Percentiles rank a stretch among this genome's conserved stretches.
phyloP scores from a whole-genome alignment of 176 grass and related monocot genomes.

The Bothriochloa decipiens region DNA sequence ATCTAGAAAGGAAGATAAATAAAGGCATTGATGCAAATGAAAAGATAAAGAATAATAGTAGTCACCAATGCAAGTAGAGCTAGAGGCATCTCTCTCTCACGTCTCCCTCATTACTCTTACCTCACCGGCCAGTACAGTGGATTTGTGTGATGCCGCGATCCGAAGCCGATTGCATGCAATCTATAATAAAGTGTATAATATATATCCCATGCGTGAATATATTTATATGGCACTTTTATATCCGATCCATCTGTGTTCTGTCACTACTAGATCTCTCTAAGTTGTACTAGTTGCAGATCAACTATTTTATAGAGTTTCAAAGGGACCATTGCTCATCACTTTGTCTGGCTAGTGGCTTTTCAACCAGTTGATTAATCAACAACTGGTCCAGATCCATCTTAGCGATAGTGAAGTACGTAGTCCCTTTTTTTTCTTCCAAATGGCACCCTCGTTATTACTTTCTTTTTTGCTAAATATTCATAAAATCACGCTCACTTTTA shows the following conservation, averaged over 20 bases:
- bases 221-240: slow-evolving; percentile 6
- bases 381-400: neutral
- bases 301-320: neutral
- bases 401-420: neutral
- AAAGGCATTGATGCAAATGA: slow-evolving; percentile 21
- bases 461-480: too few species aligned
- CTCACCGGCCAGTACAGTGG: slow-evolving; percentile 16
- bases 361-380: neutral
- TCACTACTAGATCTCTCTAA: slow-evolving; percentile 21
- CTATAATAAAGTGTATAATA: neutral
- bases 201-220: neutral
- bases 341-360: neutral
- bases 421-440: neutral
- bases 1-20: slow-evolving; percentile 7
- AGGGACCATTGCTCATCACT: neutral
- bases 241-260: slow-evolving; percentile 26
- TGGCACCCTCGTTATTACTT: too few species aligned
- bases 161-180: slow-evolving; percentile 34
- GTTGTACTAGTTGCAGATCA: neutral
- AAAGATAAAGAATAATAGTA: slow-evolving; percentile 5
- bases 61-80: slow-evolving; percentile 13
- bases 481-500: too few species aligned
- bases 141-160: slow-evolving; percentile 48
- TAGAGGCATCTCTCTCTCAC: slow-evolving; percentile 20
- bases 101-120: slow-evolving; percentile 29